Base-by-base conservation (phyloP, 768 basidiomycete genomes). In the Flagelloscypha sp. region DNA sequence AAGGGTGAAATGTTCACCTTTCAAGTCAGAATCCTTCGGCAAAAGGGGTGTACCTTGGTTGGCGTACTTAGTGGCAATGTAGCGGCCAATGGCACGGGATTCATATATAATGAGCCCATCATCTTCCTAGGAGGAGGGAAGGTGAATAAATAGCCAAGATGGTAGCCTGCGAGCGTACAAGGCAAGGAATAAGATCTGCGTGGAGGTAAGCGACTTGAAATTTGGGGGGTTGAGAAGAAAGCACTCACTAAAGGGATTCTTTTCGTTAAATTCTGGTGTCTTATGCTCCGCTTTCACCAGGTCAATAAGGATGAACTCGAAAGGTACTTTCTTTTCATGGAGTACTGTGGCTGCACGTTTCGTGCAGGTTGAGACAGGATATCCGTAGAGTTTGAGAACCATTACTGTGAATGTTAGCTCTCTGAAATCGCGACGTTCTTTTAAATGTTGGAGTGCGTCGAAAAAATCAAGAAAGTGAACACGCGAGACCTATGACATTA, bases 311-410 rank as follows among this genome's bases (percentile, higher is more conserved):
- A 68, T 40, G 33, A 79, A 44, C 43, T 74, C 68, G 50, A 72
- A 82, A 0, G 74, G 68, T 5, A 83, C 59, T 1, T 63, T 45
- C 48, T 73, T 72, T 53, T 83, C 80, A 41, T 66, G 63, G 43
- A 72, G 57, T 11, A 77, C 48, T 27, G 61, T 41, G 3, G 62
- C 72, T 16, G 77, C 78, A 22, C 70, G 64, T 10, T 58, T 63
- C 5, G 73, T 71, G 62, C 63, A 70, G 15, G 70, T 63, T 5
- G 75, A 73, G 17, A 22, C 5, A 2, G 40, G 28, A n/a, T 40
- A 45, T 8, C 66, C 68, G 35, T 66, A 59, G 10, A 73, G 60
- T 43, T 66, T 68, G 41, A 72, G 45, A 19, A 62, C 60, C 69
- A 71, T 72, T 22, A 29, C 35, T 32, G n/a, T n/a, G n/a, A n/a